Evolutionary conservation across 2,329 filamentous ascomycete species (phyloP).

Genomic region (Alternaria arbusti): DNA sequence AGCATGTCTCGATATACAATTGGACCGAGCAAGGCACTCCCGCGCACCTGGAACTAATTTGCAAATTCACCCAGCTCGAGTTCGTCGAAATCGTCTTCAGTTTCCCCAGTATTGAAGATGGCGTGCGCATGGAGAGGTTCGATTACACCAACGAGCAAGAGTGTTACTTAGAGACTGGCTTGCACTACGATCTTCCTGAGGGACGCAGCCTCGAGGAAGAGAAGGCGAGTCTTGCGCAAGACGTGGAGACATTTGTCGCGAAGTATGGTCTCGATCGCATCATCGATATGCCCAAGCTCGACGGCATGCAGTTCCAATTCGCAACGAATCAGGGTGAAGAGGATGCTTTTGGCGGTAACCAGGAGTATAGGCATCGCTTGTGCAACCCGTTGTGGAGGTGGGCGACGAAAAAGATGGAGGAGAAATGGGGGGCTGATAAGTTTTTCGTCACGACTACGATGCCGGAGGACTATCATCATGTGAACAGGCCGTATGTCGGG

Average conservation of each 20-base stretch:
- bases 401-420: background rate
- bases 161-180: background rate
- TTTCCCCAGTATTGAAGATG: background rate
- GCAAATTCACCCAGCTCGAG: background rate
- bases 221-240: background rate
- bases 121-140: background rate
- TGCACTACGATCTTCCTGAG: background rate
- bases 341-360: background rate
- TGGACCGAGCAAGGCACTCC: background rate
- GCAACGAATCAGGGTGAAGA: background rate
- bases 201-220: background rate
- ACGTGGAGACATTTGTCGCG: background rate
- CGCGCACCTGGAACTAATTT: background rate
- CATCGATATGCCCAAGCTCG: background rate
- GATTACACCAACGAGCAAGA: background rate
- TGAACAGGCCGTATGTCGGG: background rate
- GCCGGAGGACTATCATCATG: background rate
- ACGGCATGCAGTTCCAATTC: background rate
- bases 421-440: background rate
- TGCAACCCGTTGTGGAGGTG: background rate
- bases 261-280: background rate
- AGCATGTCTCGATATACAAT: background rate
- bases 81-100: background rate
- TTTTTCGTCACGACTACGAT: background rate
- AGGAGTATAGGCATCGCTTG: background rate